phyloP scores from a whole-genome alignment of 768 basidiomycete genomes.

The Boletus coccyginus region DNA sequence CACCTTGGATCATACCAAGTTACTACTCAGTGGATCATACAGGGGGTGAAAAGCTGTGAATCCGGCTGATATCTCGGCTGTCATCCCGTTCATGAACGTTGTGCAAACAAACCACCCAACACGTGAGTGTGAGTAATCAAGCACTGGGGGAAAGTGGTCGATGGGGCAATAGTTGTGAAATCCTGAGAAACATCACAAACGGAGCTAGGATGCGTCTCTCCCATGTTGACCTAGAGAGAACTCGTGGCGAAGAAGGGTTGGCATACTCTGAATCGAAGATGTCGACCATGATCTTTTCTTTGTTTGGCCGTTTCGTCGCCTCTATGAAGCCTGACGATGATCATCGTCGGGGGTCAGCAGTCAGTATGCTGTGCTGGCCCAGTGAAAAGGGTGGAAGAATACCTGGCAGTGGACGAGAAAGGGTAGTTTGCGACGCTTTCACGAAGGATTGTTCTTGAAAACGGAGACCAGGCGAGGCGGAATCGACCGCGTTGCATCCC shows the following conservation, averaged over 20 bases:
- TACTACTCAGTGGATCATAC: neutral
- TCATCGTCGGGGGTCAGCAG: neutral
- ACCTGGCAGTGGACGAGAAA: neutral
- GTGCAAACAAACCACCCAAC: neutral
- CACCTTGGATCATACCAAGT: neutral
- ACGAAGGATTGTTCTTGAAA: slow-evolving; percentile 2
- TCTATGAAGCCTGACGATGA: neutral
- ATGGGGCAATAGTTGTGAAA: slow-evolving; percentile 15
- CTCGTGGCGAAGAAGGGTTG: neutral
- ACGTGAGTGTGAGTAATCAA: neutral
- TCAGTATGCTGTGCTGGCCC: neutral
- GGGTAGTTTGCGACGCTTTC: neutral
- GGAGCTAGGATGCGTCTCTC: neutral
- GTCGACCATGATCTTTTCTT: neutral
- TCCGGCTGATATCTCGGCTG: neutral
- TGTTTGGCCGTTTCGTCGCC: neutral
- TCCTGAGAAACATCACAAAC: neutral
- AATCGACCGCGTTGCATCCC: neutral
- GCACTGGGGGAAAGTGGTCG: slow-evolving; percentile 12
- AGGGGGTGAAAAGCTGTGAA: neutral
- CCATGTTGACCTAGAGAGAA: neutral
- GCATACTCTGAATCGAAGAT: neutral
- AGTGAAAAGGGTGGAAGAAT: neutral
- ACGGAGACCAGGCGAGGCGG: neutral
- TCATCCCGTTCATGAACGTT: neutral